Evolutionary conservation across 2,329 filamentous ascomycete genomes (phyloP).

Genomic region (Parasarocladium wereldwijsianum): DNA sequence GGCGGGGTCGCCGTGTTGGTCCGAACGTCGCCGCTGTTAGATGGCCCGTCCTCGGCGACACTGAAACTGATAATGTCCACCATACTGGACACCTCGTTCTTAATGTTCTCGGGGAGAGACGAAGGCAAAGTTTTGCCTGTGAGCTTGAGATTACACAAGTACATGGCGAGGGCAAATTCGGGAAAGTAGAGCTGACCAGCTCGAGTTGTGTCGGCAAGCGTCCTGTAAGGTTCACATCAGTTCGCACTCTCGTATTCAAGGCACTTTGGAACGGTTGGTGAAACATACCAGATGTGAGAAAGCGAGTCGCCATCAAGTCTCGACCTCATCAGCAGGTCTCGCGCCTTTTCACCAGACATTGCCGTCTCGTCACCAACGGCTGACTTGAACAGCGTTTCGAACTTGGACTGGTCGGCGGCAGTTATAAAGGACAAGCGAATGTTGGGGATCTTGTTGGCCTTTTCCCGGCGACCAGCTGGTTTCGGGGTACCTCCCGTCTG

Average conservation of each 20-base stretch:
- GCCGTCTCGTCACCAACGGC: slow-evolving; percentile 75
- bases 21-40: slow-evolving; percentile 57
- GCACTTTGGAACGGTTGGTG: background rate
- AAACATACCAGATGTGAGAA: slow-evolving; percentile 73
- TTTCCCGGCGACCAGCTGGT: slow-evolving; percentile 28
- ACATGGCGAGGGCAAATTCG: slow-evolving; percentile 96
- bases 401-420: slow-evolving; percentile 85
- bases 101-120: slow-evolving; percentile 66
- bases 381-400: slow-evolving; percentile 94
- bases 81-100: slow-evolving; percentile 98
- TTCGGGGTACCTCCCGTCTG: slow-evolving; percentile 33
- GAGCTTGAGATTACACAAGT: slow-evolving; percentile 86
- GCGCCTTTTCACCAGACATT: slow-evolving; percentile 83
- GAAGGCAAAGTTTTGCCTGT: slow-evolving; percentile 71
- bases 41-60: slow-evolving; percentile 55
- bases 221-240: slow-evolving; percentile 35
- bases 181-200: slow-evolving; percentile 93
- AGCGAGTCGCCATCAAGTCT: slow-evolving; percentile 76
- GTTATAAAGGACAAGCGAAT: slow-evolving; percentile 94
- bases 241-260: slow-evolving; percentile 7
- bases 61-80: slow-evolving; percentile 98
- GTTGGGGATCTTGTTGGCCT: slow-evolving; percentile 70
- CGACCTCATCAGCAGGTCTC: slow-evolving; percentile 76
- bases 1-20: slow-evolving; percentile 33
- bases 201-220: slow-evolving; percentile 86